Evolutionary conservation across 1,284 basidiomycete genomes (phyloP), one percentile per base, ranked within the genome.

Genomic region (Melampsora medusae): DNA sequence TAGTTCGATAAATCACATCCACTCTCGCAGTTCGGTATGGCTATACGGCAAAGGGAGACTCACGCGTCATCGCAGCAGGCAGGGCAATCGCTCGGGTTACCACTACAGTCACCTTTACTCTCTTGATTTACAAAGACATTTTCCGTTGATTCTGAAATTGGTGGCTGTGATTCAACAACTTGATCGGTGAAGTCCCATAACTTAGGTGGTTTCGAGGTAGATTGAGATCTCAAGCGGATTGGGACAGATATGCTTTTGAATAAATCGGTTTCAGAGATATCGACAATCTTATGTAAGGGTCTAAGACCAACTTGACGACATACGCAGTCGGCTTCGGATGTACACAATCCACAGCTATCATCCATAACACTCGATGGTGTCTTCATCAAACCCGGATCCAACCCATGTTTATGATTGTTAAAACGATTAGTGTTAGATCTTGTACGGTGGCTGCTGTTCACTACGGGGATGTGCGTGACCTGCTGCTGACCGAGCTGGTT

Each of bases 311-410:
- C 71, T 38, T 74, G 71, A 42, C 71, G 71, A 28, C 71, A 74
- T 25, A 74, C 71, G 35, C 71, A 74, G 38, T 74, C 71, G 16
- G 59, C 46, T 53, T 74, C 71, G 59, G 71, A 74, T 59, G 71
- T 74, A 60, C 71, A 74, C 56, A 74, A 60, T 67, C 71, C 71
- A 74, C 71, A 74, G 59, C 53, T 42, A 60, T 59, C 66, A 59
- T 74, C 71, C n/a, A 49, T 66, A 7, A 64, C 65, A 42, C 48
- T 67, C 46, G 67, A 74, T 16, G 66, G 62, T 10, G 53, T 59
- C n/a, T 22, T 22, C n/a, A 59, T 59, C 22, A 59, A n/a, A 59
- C 9, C 5, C 22, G 53, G 28, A 14, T 25, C 22, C 22, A 28
- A 9, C 5, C 17, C 53, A 10, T 59, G 22, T 59, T 59, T 59